These are phyloP conservation scores for Daedalea quercina DNA, from an alignment of 768 basidiomycete species.

Conservation along the genomic window DNA sequence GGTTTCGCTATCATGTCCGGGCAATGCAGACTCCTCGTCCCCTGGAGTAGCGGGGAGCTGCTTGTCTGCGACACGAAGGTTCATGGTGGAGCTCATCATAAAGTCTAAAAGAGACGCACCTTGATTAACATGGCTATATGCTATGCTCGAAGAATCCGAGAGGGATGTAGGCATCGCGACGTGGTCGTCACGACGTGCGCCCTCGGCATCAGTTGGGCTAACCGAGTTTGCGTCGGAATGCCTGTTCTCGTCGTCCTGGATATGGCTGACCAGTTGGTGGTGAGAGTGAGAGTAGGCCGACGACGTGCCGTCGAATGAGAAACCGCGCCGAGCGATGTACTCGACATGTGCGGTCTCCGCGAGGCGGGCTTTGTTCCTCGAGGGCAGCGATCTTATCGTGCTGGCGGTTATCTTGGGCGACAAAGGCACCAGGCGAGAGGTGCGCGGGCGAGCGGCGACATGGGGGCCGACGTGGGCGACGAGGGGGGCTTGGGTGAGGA, in stretches of 20 bases:
- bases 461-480: background rate
- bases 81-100: background rate
- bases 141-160: background rate
- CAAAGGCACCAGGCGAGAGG: background rate
- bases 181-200: background rate
- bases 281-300: background rate
- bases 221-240: background rate
- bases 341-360: background rate
- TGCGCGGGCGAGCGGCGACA: no score
- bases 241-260: background rate
- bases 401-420: background rate
- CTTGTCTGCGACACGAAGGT: background rate
- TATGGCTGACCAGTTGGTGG: background rate
- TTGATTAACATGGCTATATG: background rate
- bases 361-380: background rate
- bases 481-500: slow-evolving; percentile 1
- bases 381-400: background rate
- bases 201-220: background rate
- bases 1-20: background rate
- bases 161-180: background rate
- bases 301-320: background rate
- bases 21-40: background rate
- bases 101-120: background rate
- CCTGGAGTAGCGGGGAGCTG: background rate
- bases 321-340: background rate